Percentiles rank a stretch among this genome's conserved stretches.
These are phyloP conservation scores for Teratosphaeria pseudoeucalypti DNA, from an alignment of 2,329 filamentous ascomycete genomes.

Conservation along the genomic window DNA sequence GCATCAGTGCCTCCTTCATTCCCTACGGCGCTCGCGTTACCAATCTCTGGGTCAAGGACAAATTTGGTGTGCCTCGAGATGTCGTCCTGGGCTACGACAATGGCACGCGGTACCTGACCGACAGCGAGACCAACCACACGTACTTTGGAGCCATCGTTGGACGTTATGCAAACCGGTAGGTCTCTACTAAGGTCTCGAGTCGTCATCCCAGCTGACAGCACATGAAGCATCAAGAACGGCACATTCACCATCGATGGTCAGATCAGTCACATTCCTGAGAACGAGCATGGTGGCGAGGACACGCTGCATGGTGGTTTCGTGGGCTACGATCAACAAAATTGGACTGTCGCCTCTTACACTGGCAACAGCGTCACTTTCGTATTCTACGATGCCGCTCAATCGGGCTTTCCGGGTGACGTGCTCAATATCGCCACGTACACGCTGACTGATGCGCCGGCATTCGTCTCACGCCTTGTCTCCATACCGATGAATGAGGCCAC, in stretches of 20 bases:
- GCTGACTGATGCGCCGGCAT: constrained; percentile 50
- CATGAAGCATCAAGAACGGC: constrained; percentile 41
- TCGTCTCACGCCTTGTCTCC: constrained; percentile 65
- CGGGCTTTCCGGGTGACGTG: constrained; percentile 72
- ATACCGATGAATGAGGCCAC: constrained; percentile 63
- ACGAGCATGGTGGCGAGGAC: constrained; percentile 41
- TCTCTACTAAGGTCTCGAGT: neutral
- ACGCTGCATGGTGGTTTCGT: constrained; percentile 42
- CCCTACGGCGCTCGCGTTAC: constrained; percentile 22
- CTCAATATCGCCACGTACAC: constrained; percentile 66
- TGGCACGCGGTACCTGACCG: constrained; percentile 29
- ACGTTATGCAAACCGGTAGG: constrained; percentile 39
- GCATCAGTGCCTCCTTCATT: constrained; percentile 22
- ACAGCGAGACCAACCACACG: constrained; percentile 41
- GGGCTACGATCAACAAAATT: constrained; percentile 58
- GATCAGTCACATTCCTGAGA: constrained; percentile 39
- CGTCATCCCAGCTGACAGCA: constrained; percentile 9
- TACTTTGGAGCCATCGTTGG: constrained; percentile 53
- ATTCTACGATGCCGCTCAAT: constrained; percentile 59
- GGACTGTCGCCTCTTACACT: constrained; percentile 61
- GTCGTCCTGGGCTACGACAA: constrained; percentile 42
- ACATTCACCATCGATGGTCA: constrained; percentile 42
- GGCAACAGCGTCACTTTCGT: constrained; percentile 62
- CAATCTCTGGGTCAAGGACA: constrained; percentile 20
- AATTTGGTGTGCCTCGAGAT: constrained; percentile 34